These are phyloP conservation scores for Xerocomellus chrysenteron DNA, from an alignment of 768 basidiomycete genomes.

Conservation along the genomic window DNA sequence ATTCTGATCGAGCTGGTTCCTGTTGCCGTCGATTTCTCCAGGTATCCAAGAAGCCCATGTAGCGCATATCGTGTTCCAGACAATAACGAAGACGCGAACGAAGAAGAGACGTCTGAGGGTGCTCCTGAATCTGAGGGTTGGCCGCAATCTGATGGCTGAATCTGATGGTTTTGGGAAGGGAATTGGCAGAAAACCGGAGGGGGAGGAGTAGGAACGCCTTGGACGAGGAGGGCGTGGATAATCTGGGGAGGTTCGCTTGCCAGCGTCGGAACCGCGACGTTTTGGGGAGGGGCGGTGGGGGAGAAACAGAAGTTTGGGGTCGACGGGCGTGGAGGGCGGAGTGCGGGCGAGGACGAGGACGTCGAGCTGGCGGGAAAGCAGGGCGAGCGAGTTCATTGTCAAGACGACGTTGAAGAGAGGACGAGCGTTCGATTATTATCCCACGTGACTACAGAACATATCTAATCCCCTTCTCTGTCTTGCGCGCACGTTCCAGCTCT, in stretches of 20 bases:
- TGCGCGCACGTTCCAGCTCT: slow-evolving; percentile 18
- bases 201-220: slow-evolving; percentile 64
- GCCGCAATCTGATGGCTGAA: slow-evolving; percentile 36
- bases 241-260: slow-evolving; percentile 48
- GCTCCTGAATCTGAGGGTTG: slow-evolving; percentile 37
- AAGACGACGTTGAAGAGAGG: neutral
- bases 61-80: slow-evolving; percentile 68
- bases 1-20: slow-evolving; percentile 9
- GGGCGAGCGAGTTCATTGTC: slow-evolving; percentile 79
- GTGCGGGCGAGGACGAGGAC: slow-evolving; percentile 61
- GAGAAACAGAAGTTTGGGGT: slow-evolving; percentile 35
- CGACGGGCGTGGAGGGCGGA: slow-evolving; percentile 55
- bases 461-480: slow-evolving; percentile 40
- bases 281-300: slow-evolving; percentile 19
- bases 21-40: slow-evolving; percentile 22
- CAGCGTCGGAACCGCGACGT: slow-evolving; percentile 30
- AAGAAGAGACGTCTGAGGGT: slow-evolving; percentile 63
- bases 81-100: slow-evolving; percentile 63
- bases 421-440: neutral
- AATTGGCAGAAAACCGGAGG: slow-evolving; percentile 47
- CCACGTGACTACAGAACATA: slow-evolving; percentile 43
- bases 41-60: slow-evolving; percentile 52
- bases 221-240: slow-evolving; percentile 35
- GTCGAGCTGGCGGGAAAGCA: slow-evolving; percentile 83
- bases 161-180: slow-evolving; percentile 34